Base-by-base conservation (phyloP, 2,329 filamentous ascomycete species). In the Xylariaceae sp. region DNA sequence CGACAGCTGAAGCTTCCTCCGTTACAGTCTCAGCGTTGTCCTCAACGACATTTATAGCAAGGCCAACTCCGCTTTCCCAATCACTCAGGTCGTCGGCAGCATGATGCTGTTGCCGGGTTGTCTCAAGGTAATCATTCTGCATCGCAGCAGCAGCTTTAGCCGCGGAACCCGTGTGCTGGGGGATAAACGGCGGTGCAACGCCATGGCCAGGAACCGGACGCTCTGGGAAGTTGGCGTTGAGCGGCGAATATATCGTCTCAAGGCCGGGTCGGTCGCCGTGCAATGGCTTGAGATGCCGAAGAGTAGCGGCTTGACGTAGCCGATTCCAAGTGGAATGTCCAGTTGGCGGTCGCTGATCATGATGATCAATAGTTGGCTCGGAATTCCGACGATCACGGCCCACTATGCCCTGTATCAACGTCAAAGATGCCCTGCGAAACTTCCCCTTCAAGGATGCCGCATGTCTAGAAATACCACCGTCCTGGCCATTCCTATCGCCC, bases 41-140 rank as follows among this genome's bases (percentile, higher is more conserved):
- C n/a, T 30, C 23, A 30, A 30, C 23, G 23, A 72, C 73, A 30
- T 76, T 73, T 15, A 77, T 72, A 0, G 79, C 76, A 53, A 88
- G 87, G 37, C 83, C 84, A 55, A 88, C 86, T 17, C 84, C 84
- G 65, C 85, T 87, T 72, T 88, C 84, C 30, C 79, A 76, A 64
- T 88, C 84, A 63, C 80, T 83, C n/a, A 73, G 74, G 15, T 81
- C 79, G 2, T 83, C 79, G 37, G 73, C 71, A 7, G 75, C 70
- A 6, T 82, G 68, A 73, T 75, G 77, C 35, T 77, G 73, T 52
- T 74, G 72, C 44, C 71, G 61, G 37, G 64, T 61, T 48, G 72
- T 69, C 3, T 71, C 72, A 4, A 77, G 65, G 51, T 74, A 77
- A 55, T 84, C 80, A 65, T 85, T 84, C 65, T 86, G 82, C 58